Evolutionary conservation across 1,284 basidiomycete genomes (phyloP), one percentile per base, ranked within the genome.

Genomic region (Apiotrichum akiyoshidainum): DNA sequence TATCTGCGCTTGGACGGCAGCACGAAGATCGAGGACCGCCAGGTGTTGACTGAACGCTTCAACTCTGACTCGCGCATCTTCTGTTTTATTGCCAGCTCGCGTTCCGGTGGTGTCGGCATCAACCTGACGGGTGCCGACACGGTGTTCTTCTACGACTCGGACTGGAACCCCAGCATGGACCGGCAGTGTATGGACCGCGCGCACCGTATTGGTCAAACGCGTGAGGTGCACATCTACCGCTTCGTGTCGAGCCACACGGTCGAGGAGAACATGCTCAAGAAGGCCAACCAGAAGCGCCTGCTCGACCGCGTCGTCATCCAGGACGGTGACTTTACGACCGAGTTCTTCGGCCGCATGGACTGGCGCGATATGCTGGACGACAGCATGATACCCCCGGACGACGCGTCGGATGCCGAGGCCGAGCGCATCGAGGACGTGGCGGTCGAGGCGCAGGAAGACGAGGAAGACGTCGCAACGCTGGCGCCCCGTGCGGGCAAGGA

Each of bases 101-200:
- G 95, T 55, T 93, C 92, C 5, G 94, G 95, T 8, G 95, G 94
- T 17, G 89, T 98, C 49, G 95, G 94, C 17, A 96, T 98, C 80
- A 98, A 98, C 70, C 78, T 94, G 58, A 94, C 94, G 11, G 94
- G 94, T n/a, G 94, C 94, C 17, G 92, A 97, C 73, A 96, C 92
- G 0, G 94, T 98, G 65, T 84, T 97, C 54, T 74, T 78, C 78
- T 97, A 96, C 73, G 94, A 98, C 73, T 91, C 91, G 57, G 95
- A 98, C 76, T 98, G 96, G 83, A 97, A 97, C 70, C 93, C 93
- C 0, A 92, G 95, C 65, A 96, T 97, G 88, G 94, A 98, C 73
- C 83, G 88, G 54, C 94, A 98, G 76, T 97, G 94, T 76, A 94
- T 97, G 81, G 94, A 98, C 77, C 85, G 93, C 83, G 78, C 77